Evolutionary conservation across 2,329 filamentous ascomycete genomes (phyloP), one percentile per base, ranked within the genome.

Genomic region (Cryphonectria naterciae): DNA sequence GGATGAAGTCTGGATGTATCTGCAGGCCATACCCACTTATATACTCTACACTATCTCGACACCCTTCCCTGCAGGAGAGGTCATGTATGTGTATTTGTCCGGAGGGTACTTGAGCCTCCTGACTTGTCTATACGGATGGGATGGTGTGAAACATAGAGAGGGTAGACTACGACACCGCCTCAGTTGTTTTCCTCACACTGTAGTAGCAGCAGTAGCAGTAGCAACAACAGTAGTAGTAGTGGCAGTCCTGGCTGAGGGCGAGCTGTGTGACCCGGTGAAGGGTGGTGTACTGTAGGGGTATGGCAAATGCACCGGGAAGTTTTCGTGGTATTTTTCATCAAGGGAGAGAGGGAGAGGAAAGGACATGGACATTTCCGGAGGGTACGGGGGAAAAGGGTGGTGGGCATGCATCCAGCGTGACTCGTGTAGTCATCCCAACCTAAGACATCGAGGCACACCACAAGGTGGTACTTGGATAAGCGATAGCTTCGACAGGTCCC

Each of bases 401-500:
- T 73, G 70, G 73, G 67, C 73, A 66, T 70, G 69, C 67, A 70
- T 72, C 72, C 75, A 77, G 70, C 76, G 76, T 79, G 78, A 80
- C 79, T 77, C 72, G 67, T 72, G 54, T 67, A 67, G 70, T 70
- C 43, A 60, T 67, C 72, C 60, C 52, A 72, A 72, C 56, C 70
- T 80, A 76, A 80, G 79, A 80, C 79, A 80, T 71, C 64, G 72
- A 76, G 75, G 75, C 78, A 78, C 78, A 78, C 78, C 71, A 73
- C 72, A 74, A 56, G 60, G 61, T 71, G 46, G 46, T 22, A 49
- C 46, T n/a, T 49, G 71, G 70, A 63, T 64, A 68, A 74, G 68
- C 69, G 71, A 73, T 41, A 43, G 70, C 68, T 64, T 54, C 67
- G 58, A 68, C 68, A 35, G n/a, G 52, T 56, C 35, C 39, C 46